A percentile compares a stretch with the other conserved stretches of the same genome.
Evolutionary conservation across 2,329 filamentous ascomycete species (phyloP).

Genomic region (Ascochyta rabiei): DNA sequence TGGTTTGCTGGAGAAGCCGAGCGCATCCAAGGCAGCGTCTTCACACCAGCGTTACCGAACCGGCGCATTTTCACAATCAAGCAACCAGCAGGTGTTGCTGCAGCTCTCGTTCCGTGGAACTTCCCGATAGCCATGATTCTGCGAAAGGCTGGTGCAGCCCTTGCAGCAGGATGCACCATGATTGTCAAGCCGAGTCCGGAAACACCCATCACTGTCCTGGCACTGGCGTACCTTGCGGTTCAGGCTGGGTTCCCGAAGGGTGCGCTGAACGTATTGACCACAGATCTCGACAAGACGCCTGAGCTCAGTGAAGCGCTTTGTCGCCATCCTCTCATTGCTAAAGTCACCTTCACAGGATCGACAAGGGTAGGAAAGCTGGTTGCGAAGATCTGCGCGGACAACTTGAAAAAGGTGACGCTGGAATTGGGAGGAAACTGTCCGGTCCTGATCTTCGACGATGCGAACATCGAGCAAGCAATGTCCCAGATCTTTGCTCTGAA

Average conservation of each 20-base stretch:
- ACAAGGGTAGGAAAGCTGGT: conserved; percentile 68
- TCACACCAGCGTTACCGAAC: conserved; percentile 64
- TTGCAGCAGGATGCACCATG: conserved; percentile 77
- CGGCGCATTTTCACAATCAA: conserved; percentile 74
- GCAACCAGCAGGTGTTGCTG: conserved; percentile 72
- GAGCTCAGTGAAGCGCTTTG: conserved; percentile 61
- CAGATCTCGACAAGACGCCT: conserved; percentile 61
- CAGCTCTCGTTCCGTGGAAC: conserved; percentile 75
- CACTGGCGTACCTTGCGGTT: conserved; percentile 47
- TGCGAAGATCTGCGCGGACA: conserved; percentile 64
- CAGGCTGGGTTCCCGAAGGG: conserved; percentile 60
- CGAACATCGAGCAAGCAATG: conserved; percentile 63
- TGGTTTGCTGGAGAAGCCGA: conserved; percentile 67
- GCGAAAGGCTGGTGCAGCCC: conserved; percentile 69
- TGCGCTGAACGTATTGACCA: conserved; percentile 67
- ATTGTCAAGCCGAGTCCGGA: conserved; percentile 57
- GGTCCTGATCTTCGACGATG: conserved; percentile 69
- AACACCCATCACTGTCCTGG: conserved; percentile 49
- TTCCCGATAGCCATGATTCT: conserved; percentile 72
- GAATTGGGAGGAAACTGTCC: conserved; percentile 71
- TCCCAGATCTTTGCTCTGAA: conserved; percentile 56
- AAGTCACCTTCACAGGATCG: conserved; percentile 64
- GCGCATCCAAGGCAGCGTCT: conserved; percentile 66
- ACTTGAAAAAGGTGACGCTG: conserved; percentile 68
- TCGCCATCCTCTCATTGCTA: conserved; percentile 65